phyloP scores from a whole-genome alignment of 257 asterid genomes.

The Solanum peruvianum region DNA sequence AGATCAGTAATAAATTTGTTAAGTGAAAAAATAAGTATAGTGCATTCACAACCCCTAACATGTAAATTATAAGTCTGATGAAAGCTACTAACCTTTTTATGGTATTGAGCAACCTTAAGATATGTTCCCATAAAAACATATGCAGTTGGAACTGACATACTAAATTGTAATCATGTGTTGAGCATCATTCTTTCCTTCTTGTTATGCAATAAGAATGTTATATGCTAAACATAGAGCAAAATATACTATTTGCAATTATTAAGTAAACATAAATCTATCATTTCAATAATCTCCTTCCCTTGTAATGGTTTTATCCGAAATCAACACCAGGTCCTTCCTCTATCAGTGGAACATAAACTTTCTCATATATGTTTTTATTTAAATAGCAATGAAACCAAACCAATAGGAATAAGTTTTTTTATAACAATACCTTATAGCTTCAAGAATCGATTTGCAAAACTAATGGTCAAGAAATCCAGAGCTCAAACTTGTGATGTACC shows the following conservation, averaged over 20 bases:
- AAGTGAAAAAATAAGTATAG: neutral
- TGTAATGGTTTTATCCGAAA: slow-evolving; percentile 75
- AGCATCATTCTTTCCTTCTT: slow-evolving; percentile 2
- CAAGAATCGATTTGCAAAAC: slow-evolving; percentile 60
- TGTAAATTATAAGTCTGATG: neutral
- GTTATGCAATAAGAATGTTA: neutral
- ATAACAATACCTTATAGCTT: slow-evolving; percentile 61
- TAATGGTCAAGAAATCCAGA: slow-evolving; percentile 63
- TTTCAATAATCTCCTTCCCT: slow-evolving; percentile 67
- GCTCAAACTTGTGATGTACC: slow-evolving; percentile 94
- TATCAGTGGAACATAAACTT: slow-evolving; percentile 72
- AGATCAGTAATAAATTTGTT: neutral
- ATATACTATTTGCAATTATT: no score
- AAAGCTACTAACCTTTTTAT: slow-evolving; percentile 35
- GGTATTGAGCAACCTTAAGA: slow-evolving; percentile 84
- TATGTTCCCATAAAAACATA: slow-evolving; percentile 72
- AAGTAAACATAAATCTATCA: slow-evolving; percentile 24
- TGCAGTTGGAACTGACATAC: slow-evolving; percentile 80
- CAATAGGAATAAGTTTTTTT: slow-evolving; percentile 77
- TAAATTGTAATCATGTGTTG: slow-evolving; percentile 54
- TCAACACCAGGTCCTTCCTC: slow-evolving; percentile 61
- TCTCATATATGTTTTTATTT: slow-evolving; percentile 76
- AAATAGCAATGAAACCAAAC: slow-evolving; percentile 69
- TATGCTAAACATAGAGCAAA: neutral
- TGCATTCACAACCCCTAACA: neutral